Conservation (phyloP, 495 filamentous ascomycete species). For the Jackrogersella minutella region DNA sequence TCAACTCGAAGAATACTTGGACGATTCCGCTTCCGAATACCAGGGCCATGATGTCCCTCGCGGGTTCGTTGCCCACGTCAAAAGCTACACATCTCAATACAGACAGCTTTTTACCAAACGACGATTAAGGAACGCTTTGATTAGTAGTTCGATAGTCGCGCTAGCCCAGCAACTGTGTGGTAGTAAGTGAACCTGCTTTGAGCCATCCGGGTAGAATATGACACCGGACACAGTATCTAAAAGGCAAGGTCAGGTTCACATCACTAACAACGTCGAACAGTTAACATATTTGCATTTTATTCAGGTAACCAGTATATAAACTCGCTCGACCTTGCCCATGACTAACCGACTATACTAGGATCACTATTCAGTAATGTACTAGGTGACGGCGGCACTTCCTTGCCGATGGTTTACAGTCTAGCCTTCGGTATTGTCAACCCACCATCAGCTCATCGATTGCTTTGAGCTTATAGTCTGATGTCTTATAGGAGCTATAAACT, state of each 20-base stretch:
- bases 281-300: constrained; percentile 46
- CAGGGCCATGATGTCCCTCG: not conserved
- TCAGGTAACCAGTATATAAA: constrained; percentile 28
- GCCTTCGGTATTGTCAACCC: constrained; percentile 38
- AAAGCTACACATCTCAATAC: constrained; percentile 34
- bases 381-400: not conserved
- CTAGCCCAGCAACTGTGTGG: constrained; percentile 46
- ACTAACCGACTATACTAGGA: constrained; percentile 8
- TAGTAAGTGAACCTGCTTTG: constrained; percentile 39
- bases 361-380: constrained; percentile 32
- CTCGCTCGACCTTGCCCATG: not conserved
- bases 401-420: constrained; percentile 39
- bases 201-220: not conserved
- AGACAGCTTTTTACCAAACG: constrained; percentile 36
- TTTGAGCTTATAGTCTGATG: too few relatives aligned
- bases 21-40: constrained; percentile 4
- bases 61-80: constrained; percentile 18
- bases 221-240: not conserved
- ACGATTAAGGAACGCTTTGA: constrained; percentile 42
- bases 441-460: not conserved
- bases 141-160: constrained; percentile 41
- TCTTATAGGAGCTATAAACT: constrained; percentile 68
- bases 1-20: constrained; percentile 36
- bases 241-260: not conserved
- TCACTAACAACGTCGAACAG: constrained; percentile 26